phyloP scores from a whole-genome alignment of 257 asterid species.

The Nicotiana attenuata region DNA sequence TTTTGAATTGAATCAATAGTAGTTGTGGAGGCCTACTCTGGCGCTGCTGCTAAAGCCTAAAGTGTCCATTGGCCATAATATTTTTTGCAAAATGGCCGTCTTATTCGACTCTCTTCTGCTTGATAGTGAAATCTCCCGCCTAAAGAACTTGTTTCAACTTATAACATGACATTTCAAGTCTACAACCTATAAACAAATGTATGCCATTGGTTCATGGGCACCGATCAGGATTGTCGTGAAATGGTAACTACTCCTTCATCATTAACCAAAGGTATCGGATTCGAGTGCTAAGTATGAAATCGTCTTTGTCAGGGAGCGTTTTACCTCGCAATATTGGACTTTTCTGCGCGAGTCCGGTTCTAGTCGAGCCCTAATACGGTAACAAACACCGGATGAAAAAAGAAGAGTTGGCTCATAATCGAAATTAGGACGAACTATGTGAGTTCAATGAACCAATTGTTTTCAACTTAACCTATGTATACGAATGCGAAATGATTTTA shows the following conservation, averaged over 20 bases:
- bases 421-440: neutral
- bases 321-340: neutral
- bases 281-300: no score
- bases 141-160: neutral
- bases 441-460: neutral
- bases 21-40: conserved; percentile 10
- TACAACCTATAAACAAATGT: neutral
- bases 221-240: neutral
- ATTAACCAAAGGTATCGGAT: neutral
- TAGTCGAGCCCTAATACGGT: neutral
- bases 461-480: neutral
- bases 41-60: conserved; percentile 6
- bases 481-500: neutral
- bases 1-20: neutral
- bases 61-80: neutral
- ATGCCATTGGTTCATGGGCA: no score
- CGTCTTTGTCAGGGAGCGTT: neutral
- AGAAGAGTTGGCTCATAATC: neutral
- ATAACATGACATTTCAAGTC: neutral
- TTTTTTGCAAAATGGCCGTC: conserved; percentile 7
- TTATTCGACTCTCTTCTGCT: conserved; percentile 1
- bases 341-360: fast-evolving
- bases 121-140: conserved; percentile 10
- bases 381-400: neutral
- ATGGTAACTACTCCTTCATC: neutral